Percentiles rank a stretch among this genome's conserved stretches.
Conservation (phyloP, 2,329 filamentous ascomycete species). For the Paecilomyces formosus region DNA sequence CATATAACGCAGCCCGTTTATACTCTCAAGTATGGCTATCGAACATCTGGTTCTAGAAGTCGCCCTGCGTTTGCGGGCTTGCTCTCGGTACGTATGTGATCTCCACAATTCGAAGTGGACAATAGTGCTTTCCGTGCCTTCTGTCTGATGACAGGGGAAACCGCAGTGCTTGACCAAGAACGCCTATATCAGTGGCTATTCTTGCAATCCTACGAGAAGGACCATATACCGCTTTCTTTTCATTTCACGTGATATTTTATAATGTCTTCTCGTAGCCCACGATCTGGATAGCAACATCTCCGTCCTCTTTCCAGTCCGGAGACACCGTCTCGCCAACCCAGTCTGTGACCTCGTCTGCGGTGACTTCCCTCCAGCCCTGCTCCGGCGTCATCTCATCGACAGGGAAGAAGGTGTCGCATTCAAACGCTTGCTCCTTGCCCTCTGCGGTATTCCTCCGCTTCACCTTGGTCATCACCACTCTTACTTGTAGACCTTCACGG, state of each 20-base stretch:
- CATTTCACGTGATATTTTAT: neutral
- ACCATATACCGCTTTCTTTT: neutral
- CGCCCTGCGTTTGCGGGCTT: neutral
- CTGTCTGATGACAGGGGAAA: no score
- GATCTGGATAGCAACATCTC: constrained; percentile 43
- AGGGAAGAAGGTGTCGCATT: constrained; percentile 45
- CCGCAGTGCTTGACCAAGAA: neutral
- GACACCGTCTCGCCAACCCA: constrained; percentile 38
- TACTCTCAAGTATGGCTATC: neutral
- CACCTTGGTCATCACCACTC: constrained; percentile 36
- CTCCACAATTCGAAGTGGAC: neutral
- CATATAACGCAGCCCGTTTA: neutral
- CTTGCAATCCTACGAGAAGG: neutral
- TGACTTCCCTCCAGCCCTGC: constrained; percentile 25
- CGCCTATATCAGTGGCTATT: neutral
- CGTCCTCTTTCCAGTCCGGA: constrained; percentile 40
- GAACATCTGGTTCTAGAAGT: neutral
- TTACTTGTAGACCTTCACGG: constrained; percentile 7
- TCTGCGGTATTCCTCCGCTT: constrained; percentile 13
- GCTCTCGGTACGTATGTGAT: neutral
- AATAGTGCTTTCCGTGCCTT: neutral
- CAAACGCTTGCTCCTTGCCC: constrained; percentile 22
- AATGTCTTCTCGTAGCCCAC: constrained; percentile 34
- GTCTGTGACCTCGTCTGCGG: constrained; percentile 24
- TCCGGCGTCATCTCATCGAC: constrained; percentile 22